phyloP scores from a whole-genome alignment of 73 alveolate genomes.

The Paramecium biaurelia region DNA sequence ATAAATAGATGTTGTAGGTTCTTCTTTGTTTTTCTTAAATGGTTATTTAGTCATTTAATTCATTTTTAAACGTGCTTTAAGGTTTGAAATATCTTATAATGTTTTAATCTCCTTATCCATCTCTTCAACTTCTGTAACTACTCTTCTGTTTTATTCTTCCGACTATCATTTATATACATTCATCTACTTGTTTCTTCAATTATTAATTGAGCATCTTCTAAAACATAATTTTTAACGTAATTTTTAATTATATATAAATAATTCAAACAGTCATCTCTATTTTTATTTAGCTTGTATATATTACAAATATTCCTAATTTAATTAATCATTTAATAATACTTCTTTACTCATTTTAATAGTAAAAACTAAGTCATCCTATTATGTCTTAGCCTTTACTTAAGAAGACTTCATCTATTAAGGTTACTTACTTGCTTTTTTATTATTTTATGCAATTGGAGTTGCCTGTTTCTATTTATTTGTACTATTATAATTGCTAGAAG shows the following conservation, averaged over 20 bases:
- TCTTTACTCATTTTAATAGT: conserved; percentile 64
- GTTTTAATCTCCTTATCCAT: conserved; percentile 14
- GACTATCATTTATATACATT: not conserved
- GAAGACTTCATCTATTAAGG: not conserved
- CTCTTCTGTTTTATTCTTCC: conserved; percentile 44
- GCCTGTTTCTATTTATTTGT: not conserved
- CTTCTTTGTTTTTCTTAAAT: conserved; percentile 4
- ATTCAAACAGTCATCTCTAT: conserved; percentile 25
- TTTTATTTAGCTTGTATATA: conserved; percentile 49
- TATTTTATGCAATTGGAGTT: not conserved
- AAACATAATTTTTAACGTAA: not conserved
- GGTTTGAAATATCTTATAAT: conserved; percentile 19
- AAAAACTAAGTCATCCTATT: conserved; percentile 53
- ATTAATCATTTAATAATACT: not conserved
- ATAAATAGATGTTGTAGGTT: conserved; percentile 21
- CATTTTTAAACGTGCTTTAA: conserved; percentile 12
- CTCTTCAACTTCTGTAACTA: conserved; percentile 1
- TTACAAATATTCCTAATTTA: conserved; percentile 36
- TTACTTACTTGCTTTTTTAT: not conserved
- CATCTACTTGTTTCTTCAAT: not conserved
- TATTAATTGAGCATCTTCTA: not conserved
- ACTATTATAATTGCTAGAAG: not conserved
- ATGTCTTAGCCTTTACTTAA: not conserved
- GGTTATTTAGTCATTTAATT: not conserved
- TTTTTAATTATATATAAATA: conserved; percentile 23